A percentile compares a stretch with the other conserved stretches of the same genome.
Conservation (phyloP, 2,329 filamentous ascomycete genomes). For the Penicillium sp. region DNA sequence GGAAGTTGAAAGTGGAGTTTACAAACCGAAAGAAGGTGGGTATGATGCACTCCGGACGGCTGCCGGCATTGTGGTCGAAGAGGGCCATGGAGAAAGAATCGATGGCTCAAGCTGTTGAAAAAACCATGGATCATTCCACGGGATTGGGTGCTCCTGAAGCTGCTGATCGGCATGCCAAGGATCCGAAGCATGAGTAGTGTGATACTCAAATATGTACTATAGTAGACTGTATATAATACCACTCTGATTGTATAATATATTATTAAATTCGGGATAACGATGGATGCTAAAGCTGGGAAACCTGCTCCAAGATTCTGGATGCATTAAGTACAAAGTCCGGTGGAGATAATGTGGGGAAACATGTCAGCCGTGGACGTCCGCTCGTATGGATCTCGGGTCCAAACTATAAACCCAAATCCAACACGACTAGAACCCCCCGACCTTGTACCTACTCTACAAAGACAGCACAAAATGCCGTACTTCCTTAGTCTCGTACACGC, state of each 20-base stretch:
- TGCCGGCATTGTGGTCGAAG: not conserved
- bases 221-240: not conserved
- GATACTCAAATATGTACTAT: not conserved
- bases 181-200: not conserved
- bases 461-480: not conserved
- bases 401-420: not conserved
- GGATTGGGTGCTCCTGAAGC: not conserved
- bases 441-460: not conserved
- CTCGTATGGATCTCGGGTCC: not conserved
- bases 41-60: not conserved
- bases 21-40: conserved; percentile 32
- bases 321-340: not conserved
- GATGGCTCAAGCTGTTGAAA: not conserved
- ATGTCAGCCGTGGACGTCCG: not conserved
- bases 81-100: not conserved
- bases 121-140: not conserved
- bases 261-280: too few relatives aligned
- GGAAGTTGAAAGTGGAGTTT: conserved; percentile 66
- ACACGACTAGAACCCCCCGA: not conserved
- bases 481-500: not conserved
- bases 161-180: not conserved
- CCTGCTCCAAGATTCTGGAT: not conserved
- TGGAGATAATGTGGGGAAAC: not conserved
- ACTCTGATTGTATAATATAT: not conserved
- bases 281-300: too few relatives aligned